phyloP scores from a whole-genome alignment of 129 eudicot genomes.

The Heracleum sosnowskyi region DNA sequence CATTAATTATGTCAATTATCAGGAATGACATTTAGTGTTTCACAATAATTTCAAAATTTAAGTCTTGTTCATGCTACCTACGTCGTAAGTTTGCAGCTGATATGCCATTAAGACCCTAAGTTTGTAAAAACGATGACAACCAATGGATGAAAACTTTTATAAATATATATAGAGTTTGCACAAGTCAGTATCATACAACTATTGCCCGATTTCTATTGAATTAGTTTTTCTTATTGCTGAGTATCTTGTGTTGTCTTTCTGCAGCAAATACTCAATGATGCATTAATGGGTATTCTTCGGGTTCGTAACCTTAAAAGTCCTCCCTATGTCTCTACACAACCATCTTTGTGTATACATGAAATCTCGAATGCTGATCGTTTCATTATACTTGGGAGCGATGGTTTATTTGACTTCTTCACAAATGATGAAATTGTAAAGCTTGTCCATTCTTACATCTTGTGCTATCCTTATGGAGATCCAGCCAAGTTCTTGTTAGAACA shows the following conservation, averaged over 20 bases:
- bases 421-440: constrained; percentile 78
- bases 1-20: not conserved
- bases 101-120: not conserved
- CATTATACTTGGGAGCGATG: constrained; percentile 90
- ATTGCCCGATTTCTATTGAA: not conserved
- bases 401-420: constrained; percentile 88
- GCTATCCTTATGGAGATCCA: constrained; percentile 78
- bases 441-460: constrained; percentile 54
- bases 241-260: constrained; percentile 14
- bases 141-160: not conserved
- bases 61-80: not conserved
- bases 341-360: constrained; percentile 58
- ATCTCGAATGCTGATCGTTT: constrained; percentile 69
- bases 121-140: not conserved
- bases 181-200: not conserved
- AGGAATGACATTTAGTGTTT: not conserved
- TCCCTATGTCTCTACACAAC: constrained; percentile 73
- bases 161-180: not conserved
- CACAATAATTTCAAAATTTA: not conserved
- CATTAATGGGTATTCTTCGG: constrained; percentile 94
- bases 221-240: not conserved
- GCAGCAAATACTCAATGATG: constrained; percentile 89
- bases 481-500: constrained; percentile 82
- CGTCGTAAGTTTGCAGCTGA: not conserved
- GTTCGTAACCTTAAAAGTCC: constrained; percentile 89